These are phyloP conservation scores for Purpureocillium takamizusanense DNA, from an alignment of 2,329 filamentous ascomycete species.

Conservation along the genomic window DNA sequence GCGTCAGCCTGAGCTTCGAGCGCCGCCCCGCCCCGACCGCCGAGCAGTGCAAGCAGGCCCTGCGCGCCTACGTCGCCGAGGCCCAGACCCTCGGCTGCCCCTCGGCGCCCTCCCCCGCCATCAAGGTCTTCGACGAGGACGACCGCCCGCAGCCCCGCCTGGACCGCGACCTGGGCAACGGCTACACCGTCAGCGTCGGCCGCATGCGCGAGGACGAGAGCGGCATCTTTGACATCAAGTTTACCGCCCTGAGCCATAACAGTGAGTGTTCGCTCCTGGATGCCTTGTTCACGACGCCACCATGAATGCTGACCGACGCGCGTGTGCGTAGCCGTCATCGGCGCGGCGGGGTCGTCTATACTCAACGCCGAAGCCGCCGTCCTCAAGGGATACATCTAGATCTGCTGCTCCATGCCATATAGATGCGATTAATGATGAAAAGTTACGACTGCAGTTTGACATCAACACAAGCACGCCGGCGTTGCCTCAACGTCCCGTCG, in stretches of 20 bases:
- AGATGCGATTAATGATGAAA: neutral
- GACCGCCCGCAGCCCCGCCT: slow-evolving; percentile 87
- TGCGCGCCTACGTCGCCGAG: slow-evolving; percentile 75
- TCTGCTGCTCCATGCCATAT: neutral
- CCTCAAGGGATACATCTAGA: slow-evolving; percentile 72
- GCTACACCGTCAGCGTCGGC: slow-evolving; percentile 88
- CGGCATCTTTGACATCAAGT: slow-evolving; percentile 89
- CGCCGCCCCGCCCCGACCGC: slow-evolving; percentile 64
- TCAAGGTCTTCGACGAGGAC: slow-evolving; percentile 80
- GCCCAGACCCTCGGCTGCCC: slow-evolving; percentile 78
- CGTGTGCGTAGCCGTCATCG: slow-evolving; percentile 61
- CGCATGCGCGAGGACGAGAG: slow-evolving; percentile 77
- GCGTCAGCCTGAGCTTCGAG: slow-evolving; percentile 77
- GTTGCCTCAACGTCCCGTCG: neutral
- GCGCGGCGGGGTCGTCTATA: slow-evolving; percentile 92
- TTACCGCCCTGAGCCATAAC: slow-evolving; percentile 83
- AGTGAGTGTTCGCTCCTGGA: too few relatives aligned
- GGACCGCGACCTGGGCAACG: slow-evolving; percentile 74
- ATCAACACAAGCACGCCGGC: neutral
- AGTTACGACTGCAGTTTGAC: neutral
- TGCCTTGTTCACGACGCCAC: too few relatives aligned
- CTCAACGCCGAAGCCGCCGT: slow-evolving; percentile 89
- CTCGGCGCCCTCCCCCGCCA: slow-evolving; percentile 72
- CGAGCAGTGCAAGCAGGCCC: slow-evolving; percentile 67
- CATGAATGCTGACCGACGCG: neutral